phyloP scores from a whole-genome alignment of 352 stramenopile species.

The Phytophthora tentaculata region DNA sequence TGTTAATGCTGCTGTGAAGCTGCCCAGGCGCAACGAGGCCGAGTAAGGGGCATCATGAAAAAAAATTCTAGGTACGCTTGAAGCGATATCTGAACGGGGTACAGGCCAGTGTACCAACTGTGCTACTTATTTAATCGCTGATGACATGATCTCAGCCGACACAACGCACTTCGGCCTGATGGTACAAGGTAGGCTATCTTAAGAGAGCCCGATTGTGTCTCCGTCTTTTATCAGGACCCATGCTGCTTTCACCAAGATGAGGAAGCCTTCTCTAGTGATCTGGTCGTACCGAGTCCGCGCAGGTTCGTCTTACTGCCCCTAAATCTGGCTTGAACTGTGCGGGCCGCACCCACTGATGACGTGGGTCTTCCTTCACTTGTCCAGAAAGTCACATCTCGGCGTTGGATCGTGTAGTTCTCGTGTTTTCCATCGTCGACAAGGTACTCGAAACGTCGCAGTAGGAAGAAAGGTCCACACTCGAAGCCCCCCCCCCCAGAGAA shows the following conservation, averaged over 20 bases:
- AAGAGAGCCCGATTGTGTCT: too few species aligned
- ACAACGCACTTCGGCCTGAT: neutral
- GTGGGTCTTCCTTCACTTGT: neutral
- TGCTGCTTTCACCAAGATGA: neutral
- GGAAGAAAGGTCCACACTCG: neutral
- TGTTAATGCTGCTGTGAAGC: too few species aligned
- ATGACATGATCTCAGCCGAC: neutral
- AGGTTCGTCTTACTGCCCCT: neutral
- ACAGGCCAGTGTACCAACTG: too few species aligned
- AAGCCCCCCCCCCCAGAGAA: neutral
- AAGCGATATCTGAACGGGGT: too few species aligned
- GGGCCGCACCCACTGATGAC: neutral
- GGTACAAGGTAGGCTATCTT: neutral
- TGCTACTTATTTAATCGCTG: slow-evolving; percentile 9
- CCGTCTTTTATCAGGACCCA: neutral
- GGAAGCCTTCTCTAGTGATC: neutral
- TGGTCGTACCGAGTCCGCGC: neutral
- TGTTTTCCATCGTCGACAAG: neutral
- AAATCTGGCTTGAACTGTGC: neutral
- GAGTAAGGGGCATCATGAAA: too few species aligned
- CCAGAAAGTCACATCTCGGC: neutral
- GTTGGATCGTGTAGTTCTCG: neutral
- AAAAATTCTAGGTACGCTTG: too few species aligned
- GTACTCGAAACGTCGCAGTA: neutral
- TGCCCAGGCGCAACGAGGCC: too few species aligned